phyloP scores from a whole-genome alignment of 2,329 filamentous ascomycete genomes.

The Bipolaris oryzae region DNA sequence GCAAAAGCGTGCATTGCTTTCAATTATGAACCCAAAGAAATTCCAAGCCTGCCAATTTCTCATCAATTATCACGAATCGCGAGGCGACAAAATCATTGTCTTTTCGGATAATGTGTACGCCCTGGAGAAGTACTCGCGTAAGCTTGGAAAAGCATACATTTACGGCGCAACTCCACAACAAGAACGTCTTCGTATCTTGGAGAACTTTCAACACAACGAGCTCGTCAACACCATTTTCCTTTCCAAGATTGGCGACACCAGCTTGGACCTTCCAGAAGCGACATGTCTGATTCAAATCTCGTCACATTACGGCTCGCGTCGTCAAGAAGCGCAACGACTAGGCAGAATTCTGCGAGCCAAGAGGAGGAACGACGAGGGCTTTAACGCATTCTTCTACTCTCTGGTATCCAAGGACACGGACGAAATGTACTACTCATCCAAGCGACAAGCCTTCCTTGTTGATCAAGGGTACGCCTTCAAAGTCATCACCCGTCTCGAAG shows the following conservation, averaged over 20 bases:
- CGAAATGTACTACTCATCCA: conserved; percentile 97
- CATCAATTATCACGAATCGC: conserved; percentile 95
- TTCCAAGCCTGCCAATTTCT: conserved; percentile 97
- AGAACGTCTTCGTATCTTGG: conserved; percentile 84
- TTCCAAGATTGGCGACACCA: conserved; percentile 97
- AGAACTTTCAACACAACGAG: conserved; percentile 94
- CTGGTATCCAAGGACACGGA: conserved; percentile 96
- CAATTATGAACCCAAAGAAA: conserved; percentile 97
- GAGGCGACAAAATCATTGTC: conserved; percentile 97
- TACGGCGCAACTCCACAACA: conserved; percentile 85
- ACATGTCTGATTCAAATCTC: conserved; percentile 98
- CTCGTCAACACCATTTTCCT: conserved; percentile 91
- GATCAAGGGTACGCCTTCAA: conserved; percentile 99
- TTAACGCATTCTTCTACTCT: conserved; percentile 99
- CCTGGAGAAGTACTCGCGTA: conserved; percentile 80
- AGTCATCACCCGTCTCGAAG: conserved; percentile 93
- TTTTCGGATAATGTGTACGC: conserved; percentile 98
- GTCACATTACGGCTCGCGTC: conserved; percentile 93
- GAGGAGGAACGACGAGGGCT: conserved; percentile 93
- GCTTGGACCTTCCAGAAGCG: conserved; percentile 94
- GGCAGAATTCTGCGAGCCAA: conserved; percentile 95
- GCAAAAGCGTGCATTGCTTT: conserved; percentile 72
- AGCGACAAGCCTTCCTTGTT: conserved; percentile 94
- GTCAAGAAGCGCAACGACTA: conserved; percentile 92
- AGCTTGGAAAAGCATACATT: conserved; percentile 86